Percentiles rank a stretch among this genome's conserved stretches.
Evolutionary conservation across 768 basidiomycete species (phyloP).

Genomic region (Mycena vulgaris): DNA sequence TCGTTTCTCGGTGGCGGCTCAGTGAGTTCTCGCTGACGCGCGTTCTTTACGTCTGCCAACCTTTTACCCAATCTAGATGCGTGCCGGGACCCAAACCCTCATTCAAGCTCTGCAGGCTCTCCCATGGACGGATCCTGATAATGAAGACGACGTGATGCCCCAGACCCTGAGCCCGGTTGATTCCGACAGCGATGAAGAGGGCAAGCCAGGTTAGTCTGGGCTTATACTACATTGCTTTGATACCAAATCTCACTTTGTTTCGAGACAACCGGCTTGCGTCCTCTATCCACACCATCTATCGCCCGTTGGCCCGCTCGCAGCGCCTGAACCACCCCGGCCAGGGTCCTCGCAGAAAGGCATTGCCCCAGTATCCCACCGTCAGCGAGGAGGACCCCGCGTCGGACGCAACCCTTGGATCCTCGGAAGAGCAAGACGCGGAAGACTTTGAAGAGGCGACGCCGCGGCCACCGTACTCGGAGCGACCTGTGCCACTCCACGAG

Average conservation of each 20-base stretch:
- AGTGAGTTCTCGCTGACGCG: slow-evolving; percentile 58
- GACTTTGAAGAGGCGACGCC: slow-evolving; percentile 68
- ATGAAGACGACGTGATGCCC: slow-evolving; percentile 72
- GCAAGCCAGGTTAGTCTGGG: slow-evolving; percentile 48
- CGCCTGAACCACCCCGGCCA: slow-evolving; percentile 51
- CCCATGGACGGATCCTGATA: slow-evolving; percentile 82
- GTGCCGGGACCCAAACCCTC: slow-evolving; percentile 89
- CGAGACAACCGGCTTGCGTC: slow-evolving; percentile 74
- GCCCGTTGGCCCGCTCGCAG: slow-evolving; percentile 81
- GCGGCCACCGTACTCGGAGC: slow-evolving; percentile 45
- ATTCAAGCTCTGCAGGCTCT: slow-evolving; percentile 91
- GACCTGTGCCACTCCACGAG: slow-evolving; percentile 21
- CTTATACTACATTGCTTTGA: background rate
- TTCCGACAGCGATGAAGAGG: slow-evolving; percentile 80
- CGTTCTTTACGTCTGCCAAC: slow-evolving; percentile 23
- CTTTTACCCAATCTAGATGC: slow-evolving; percentile 69
- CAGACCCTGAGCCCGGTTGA: slow-evolving; percentile 60
- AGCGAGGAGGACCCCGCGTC: slow-evolving; percentile 51
- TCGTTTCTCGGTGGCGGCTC: slow-evolving; percentile 81
- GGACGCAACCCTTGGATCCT: slow-evolving; percentile 46
- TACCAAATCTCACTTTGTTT: slow-evolving; percentile 10
- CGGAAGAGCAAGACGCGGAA: slow-evolving; percentile 58
- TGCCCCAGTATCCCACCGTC: slow-evolving; percentile 41
- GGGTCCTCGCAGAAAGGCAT: slow-evolving; percentile 39
- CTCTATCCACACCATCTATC: slow-evolving; percentile 90